These are phyloP conservation scores for Cercospora sojina DNA, from an alignment of 2,329 filamentous ascomycete genomes.

Conservation along the genomic window DNA sequence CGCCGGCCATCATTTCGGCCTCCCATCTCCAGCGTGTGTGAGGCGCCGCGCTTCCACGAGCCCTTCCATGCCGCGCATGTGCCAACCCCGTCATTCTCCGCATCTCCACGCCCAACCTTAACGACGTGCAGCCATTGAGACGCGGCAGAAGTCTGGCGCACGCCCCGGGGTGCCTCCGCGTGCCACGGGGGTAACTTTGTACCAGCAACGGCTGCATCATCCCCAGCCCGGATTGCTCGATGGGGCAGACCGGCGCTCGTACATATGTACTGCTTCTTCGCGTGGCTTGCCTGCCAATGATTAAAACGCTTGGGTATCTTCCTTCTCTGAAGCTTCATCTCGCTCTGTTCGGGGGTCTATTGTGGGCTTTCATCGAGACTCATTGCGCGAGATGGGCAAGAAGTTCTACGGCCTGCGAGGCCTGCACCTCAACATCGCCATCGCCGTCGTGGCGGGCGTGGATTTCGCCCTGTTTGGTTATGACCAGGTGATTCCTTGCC, in stretches of 20 bases:
- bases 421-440: conserved; percentile 44
- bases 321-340: conserved; percentile 5
- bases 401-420: conserved; percentile 45
- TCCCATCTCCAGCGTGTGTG: not conserved
- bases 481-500: conserved; percentile 19
- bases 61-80: not conserved
- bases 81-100: conserved; percentile 8
- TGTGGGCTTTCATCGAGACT: not conserved
- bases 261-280: conserved; percentile 7
- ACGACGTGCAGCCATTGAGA: conserved; percentile 4
- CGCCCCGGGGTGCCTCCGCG: not conserved
- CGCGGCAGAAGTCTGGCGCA: not conserved
- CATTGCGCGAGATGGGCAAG: conserved; percentile 20
- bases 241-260: conserved; percentile 6
- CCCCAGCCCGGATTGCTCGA: conserved; percentile 11
- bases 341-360: not conserved
- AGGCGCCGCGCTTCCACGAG: not conserved
- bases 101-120: conserved; percentile 7
- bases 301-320: conserved; percentile 14
- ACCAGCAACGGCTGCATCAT: conserved; percentile 9
- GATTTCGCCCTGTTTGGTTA: conserved; percentile 37
- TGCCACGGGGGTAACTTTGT: conserved; percentile 3
- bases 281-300: not conserved
- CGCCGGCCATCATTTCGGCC: conserved; percentile 7
- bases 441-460: conserved; percentile 47